phyloP scores from a whole-genome alignment of 495 filamentous ascomycete genomes.

The Tuber calosporum region DNA sequence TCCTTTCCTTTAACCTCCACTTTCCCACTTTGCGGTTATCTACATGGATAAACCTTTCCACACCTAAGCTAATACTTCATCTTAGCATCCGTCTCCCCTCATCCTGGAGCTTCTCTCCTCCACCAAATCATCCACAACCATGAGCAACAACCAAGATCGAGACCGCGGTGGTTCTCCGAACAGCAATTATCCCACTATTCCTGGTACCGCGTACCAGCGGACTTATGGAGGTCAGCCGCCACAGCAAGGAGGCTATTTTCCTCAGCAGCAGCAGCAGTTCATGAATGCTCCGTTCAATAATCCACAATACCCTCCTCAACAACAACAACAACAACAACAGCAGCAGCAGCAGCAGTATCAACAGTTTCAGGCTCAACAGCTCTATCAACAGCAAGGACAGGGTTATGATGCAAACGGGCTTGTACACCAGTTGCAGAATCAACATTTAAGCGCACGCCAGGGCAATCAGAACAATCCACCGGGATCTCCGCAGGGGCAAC shows the following conservation, averaged over 20 bases:
- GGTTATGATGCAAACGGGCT: slow-evolving; percentile 69
- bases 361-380: slow-evolving; percentile 50
- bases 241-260: slow-evolving; percentile 28
- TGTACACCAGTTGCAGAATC: slow-evolving; percentile 92
- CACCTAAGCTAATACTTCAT: slow-evolving; percentile 1
- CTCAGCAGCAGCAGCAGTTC: slow-evolving; percentile 42
- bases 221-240: slow-evolving; percentile 44
- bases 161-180: slow-evolving; percentile 53
- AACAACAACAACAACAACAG: slow-evolving; percentile 61
- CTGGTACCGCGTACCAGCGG: slow-evolving; percentile 61
- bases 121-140: slow-evolving; percentile 65
- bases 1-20: not conserved
- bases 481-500: slow-evolving; percentile 61
- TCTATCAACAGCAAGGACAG: slow-evolving; percentile 43
- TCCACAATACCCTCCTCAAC: slow-evolving; percentile 45
- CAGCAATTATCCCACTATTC: slow-evolving; percentile 89
- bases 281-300: slow-evolving; percentile 48
- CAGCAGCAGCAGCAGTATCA: slow-evolving; percentile 60
- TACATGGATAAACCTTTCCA: not conserved
- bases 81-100: not conserved
- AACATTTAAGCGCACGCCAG: slow-evolving; percentile 62
- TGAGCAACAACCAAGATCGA: slow-evolving; percentile 59
- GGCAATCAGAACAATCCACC: slow-evolving; percentile 54
- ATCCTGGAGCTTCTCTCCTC: slow-evolving; percentile 44
- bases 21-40: not conserved